Base-by-base conservation (phyloP, 2,329 filamentous ascomycete genomes). In the Fusarium goolgardi region DNA sequence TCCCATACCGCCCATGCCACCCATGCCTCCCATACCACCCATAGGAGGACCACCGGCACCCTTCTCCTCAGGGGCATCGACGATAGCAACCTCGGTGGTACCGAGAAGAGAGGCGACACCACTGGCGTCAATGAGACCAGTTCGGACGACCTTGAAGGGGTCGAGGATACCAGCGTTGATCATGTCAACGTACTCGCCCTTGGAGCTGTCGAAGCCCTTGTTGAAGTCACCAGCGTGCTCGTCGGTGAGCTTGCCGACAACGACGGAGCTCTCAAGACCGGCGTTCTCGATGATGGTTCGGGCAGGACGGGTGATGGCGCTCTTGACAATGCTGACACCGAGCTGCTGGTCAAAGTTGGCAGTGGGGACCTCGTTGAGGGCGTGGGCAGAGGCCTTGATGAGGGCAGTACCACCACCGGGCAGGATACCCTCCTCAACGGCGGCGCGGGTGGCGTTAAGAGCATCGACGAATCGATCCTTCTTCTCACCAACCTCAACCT, bases 381-480 rank as follows among this genome's bases (percentile, higher is more conserved):
- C 93, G 81, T 97, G 95, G 82, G 90, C 90, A 66, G 96, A 91
- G 76, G 96, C 96, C 90, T 99, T 99, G 83, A 99, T 91, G 53
- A 99, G 90, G 76, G 94, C 96, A 78, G 96, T 99, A 80, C 96
- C 96, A 88, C 96, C 96, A 85, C 96, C 96, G 73, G 96, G 96
- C 71, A 99, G 91, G 81, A 99, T 99, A 83, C 96, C 96, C 85
- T 98, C 94, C 88, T 99, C 96, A 72, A 99, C 96, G 76, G 96
- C 96, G 74, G 96, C 96, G 76, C 96, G 95, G 71, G 96, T 99
- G 73, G 96, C 96, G 83, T 99, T 99, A 67, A 99, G 86, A 63
- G 96, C 96, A 83, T 99, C 96, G 67, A 99, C 96, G 76, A 98
- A 97, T 80, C 96, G 93, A 82, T 99, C 96, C 90, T 99, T 99